A percentile compares a stretch with the other conserved stretches of the same genome.
Conservation (phyloP, 306 rosid species). For the Carpinus viminea region DNA sequence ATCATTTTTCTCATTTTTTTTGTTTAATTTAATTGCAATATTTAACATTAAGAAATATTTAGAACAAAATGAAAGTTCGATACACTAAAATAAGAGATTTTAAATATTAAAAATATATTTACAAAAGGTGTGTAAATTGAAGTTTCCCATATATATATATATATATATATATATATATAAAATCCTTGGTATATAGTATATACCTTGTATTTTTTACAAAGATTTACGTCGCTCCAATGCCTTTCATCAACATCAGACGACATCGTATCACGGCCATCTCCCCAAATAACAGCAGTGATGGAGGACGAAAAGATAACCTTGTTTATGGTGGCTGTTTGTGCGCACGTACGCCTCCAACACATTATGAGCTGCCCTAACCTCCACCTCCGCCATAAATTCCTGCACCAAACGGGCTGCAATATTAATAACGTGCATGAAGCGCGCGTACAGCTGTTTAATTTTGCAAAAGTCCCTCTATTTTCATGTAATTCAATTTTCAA, state of each 20-base stretch:
- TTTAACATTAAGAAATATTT: no score
- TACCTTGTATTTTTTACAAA: slow-evolving; percentile 83
- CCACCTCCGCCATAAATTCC: slow-evolving; percentile 84
- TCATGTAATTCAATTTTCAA: background rate
- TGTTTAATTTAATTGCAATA: no score
- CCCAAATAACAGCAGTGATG: slow-evolving; percentile 76
- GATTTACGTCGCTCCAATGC: slow-evolving; percentile 75
- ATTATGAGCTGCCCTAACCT: slow-evolving; percentile 92
- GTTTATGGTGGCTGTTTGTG: slow-evolving; percentile 71
- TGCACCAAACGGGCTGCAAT: slow-evolving; percentile 2
- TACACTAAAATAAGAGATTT: no score
- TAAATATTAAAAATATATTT: no score
- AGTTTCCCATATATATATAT: no score
- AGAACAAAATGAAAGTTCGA: no score
- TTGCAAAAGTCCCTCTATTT: background rate
- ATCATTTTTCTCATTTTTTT: no score
- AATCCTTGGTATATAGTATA: background rate
- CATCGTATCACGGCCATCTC: slow-evolving; percentile 52
- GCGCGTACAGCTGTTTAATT: background rate
- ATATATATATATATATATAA: no score
- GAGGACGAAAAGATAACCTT: slow-evolving; percentile 82
- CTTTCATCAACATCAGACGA: slow-evolving; percentile 61
- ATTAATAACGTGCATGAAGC: background rate
- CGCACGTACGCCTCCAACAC: slow-evolving; percentile 95
- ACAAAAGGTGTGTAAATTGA: no score